Evolutionary conservation across 805 yeast species (phyloP).

Genomic region (Cyberlindnera samutprakarnensis): DNA sequence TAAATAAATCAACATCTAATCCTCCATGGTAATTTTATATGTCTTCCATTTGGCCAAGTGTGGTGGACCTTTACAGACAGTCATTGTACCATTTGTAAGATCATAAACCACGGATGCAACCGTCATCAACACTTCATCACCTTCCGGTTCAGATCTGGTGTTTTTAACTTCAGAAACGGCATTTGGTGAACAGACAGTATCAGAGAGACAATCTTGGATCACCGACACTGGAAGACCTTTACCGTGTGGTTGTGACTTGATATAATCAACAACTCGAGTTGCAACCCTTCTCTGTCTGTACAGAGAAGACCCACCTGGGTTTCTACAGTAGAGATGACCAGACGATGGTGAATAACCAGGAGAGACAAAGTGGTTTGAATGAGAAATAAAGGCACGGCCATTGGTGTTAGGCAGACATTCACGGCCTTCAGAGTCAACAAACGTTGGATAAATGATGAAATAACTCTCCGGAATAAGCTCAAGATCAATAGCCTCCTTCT

Average conservation of each 20-base stretch:
- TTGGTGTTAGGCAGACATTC: constrained; percentile 7
- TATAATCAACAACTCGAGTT: constrained; percentile 7
- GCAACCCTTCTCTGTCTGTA: constrained; percentile 11
- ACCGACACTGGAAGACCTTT: constrained; percentile 1
- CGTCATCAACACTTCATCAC: constrained; percentile 8
- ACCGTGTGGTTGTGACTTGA: constrained; percentile 6
- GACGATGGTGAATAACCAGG: constrained; percentile 9
- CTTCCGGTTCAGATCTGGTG: constrained; percentile 10
- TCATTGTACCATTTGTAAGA: constrained; percentile 10
- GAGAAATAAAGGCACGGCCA: constrained; percentile 11
- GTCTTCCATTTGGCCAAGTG: constrained; percentile 41
- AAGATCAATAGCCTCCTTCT: constrained; percentile 10
- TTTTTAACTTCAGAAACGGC: constrained; percentile 10
- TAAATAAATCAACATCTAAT: no score
- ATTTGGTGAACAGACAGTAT: constrained; percentile 8
- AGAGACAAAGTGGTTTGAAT: constrained; percentile 8
- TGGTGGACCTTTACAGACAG: constrained; percentile 13
- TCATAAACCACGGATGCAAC: constrained; percentile 12
- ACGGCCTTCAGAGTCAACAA: constrained; percentile 8
- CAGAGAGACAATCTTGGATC: not conserved
- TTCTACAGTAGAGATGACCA: constrained; percentile 9
- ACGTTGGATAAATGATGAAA: constrained; percentile 9
- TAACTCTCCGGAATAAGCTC: constrained; percentile 11
- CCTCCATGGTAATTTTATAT: constrained; percentile 6
- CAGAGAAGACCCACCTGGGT: constrained; percentile 14